Base-by-base conservation (phyloP, 257 asterid species). In the Verbena officinalis region DNA sequence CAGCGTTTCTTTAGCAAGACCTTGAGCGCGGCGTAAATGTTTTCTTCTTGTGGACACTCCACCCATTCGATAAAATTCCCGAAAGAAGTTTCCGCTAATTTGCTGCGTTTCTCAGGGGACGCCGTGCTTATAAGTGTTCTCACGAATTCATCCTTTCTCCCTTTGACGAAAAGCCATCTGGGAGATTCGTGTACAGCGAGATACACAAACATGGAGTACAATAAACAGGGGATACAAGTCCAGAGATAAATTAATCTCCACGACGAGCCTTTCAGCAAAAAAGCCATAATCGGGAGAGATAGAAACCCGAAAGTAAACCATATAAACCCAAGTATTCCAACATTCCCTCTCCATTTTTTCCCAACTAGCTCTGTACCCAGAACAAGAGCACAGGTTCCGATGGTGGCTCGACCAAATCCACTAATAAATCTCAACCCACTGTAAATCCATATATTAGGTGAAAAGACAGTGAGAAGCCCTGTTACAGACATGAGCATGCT, bases 371-470 rank as follows among this genome's bases (percentile, higher is more conserved):
- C 92, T 0, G 78, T 78, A 0, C 80, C 67, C 4, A 78, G 64
- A 20, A 85, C 93, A 0, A 85, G 73, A 7, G 78, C 83, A 8
- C 79, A 71, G 0, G 80, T 71, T 3, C 85, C 87, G 4, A 83
- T 73, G 0, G 78, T 59, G 4, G 89, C 67, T 0, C 82, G 75
- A 0, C 84, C 85, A 33, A 71, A 69, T 5, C 93, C 93, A 23
- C 80, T 67, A 0, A 76, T 1, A 16, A 77, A 66, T 55, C 79
- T 73, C 52, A 78, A 64, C 15, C 33, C 74, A 1, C 78, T 51
- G 60, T 78, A 83, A 39, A 69, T 65, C 87, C 89, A 85, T n/a
- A 85, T 42, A 42, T 80, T 84, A 7, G 14, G 23, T 5, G 81
- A 75, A 38, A 71, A 52, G 13, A 83, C 80, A n/a, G 80, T 71